Evolutionary conservation across 1,139 yeast species (phyloP).

Genomic region (Arxiozyma bovina): DNA sequence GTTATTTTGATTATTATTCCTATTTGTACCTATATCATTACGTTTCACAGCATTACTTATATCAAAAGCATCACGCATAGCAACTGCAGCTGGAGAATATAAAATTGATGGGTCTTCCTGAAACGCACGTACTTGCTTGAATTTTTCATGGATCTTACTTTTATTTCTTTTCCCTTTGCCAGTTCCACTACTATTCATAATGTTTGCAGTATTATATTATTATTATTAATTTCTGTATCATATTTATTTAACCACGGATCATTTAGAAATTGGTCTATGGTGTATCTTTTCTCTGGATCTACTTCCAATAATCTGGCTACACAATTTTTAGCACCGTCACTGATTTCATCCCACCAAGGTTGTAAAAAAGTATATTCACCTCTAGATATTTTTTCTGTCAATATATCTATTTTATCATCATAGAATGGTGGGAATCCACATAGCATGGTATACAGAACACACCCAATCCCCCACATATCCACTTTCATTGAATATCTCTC

Average conservation of each 20-base stretch:
- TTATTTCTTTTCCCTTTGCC: background rate
- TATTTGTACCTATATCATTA: conserved; percentile 49
- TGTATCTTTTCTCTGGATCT: conserved; percentile 68
- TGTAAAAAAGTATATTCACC: conserved; percentile 76
- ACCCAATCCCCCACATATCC: conserved; percentile 95
- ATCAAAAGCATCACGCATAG: conserved; percentile 90
- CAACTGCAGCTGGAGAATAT: conserved; percentile 85
- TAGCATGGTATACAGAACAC: conserved; percentile 77
- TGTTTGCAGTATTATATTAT: background rate
- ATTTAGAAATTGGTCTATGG: conserved; percentile 63
- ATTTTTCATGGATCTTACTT: conserved; percentile 7
- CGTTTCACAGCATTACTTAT: conserved; percentile 91
- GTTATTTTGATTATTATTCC: background rate
- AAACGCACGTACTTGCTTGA: conserved; percentile 11
- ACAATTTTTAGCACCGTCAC: conserved; percentile 68
- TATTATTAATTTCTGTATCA: conserved; percentile 14
- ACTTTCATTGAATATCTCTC: conserved; percentile 82
- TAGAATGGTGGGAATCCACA: conserved; percentile 97
- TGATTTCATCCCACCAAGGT: conserved; percentile 98
- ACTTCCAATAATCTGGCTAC: conserved; percentile 72
- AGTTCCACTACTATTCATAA: background rate
- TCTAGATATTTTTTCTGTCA: conserved; percentile 72
- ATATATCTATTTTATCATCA: conserved; percentile 73
- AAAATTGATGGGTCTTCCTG: conserved; percentile 17
- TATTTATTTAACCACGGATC: conserved; percentile 66